phyloP scores from a whole-genome alignment of 2,329 filamentous ascomycete species.

The Apiospora marii region DNA sequence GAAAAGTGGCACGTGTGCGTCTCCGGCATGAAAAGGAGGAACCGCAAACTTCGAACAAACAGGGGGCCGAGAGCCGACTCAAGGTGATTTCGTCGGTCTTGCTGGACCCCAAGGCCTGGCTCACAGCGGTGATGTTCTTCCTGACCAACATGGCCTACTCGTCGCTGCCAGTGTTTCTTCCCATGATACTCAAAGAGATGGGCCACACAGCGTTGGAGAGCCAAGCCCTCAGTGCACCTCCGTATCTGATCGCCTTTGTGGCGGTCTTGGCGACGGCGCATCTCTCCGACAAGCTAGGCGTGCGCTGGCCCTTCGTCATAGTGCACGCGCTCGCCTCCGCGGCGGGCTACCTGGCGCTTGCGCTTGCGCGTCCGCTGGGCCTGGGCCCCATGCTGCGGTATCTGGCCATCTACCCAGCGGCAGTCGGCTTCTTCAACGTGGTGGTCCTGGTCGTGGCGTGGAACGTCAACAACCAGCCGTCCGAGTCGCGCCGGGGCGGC shows the following conservation, averaged over 20 bases:
- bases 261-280: slow-evolving; percentile 76
- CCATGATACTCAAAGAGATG: slow-evolving; percentile 80
- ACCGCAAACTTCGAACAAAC: slow-evolving; percentile 36
- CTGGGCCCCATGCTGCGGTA: slow-evolving; percentile 67
- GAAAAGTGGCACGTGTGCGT: slow-evolving; percentile 74
- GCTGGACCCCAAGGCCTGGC: slow-evolving; percentile 73
- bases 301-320: slow-evolving; percentile 72
- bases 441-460: slow-evolving; percentile 87
- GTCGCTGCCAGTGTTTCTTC: slow-evolving; percentile 87
- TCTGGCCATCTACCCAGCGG: slow-evolving; percentile 78
- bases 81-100: slow-evolving; percentile 66
- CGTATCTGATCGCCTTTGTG: slow-evolving; percentile 79
- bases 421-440: slow-evolving; percentile 82
- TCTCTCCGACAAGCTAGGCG: slow-evolving; percentile 71
- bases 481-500: slow-evolving; percentile 72
- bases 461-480: slow-evolving; percentile 85
- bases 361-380: slow-evolving; percentile 58
- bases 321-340: slow-evolving; percentile 73
- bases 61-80: slow-evolving; percentile 33
- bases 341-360: slow-evolving; percentile 66
- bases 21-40: slow-evolving; percentile 60
- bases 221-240: slow-evolving; percentile 82
- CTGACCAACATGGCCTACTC: slow-evolving; percentile 87
- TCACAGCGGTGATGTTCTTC: slow-evolving; percentile 86
- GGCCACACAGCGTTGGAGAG: slow-evolving; percentile 72